phyloP scores from a whole-genome alignment of 208 protist genomes.

The Leptomonas pyrrhocoris region DNA sequence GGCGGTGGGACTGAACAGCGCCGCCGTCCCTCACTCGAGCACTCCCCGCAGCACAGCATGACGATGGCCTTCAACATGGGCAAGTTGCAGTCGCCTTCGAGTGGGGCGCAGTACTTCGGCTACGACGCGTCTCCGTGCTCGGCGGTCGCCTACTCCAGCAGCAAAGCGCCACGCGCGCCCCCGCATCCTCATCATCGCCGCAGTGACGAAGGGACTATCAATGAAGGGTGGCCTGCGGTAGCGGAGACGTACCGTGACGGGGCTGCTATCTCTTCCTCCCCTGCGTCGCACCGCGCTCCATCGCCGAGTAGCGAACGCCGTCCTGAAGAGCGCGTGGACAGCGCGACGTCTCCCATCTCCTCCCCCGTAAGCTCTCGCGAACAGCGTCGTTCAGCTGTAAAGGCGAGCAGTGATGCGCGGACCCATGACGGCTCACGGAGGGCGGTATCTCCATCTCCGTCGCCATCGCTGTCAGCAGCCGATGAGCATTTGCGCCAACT shows the following conservation, averaged over 20 bases:
- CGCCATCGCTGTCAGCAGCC: no score
- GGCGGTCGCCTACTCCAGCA: constrained; percentile 23
- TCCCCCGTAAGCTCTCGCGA: background rate
- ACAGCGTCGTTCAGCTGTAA: background rate
- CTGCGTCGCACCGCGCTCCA: background rate
- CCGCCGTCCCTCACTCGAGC: background rate
- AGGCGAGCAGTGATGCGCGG: background rate
- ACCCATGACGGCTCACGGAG: no score
- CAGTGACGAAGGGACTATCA: no score
- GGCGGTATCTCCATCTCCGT: no score
- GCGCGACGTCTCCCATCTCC: background rate
- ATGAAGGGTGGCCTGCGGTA: background rate
- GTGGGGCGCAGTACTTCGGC: constrained; percentile 4
- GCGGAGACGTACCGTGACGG: background rate
- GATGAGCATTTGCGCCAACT: no score
- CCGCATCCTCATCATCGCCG: background rate
- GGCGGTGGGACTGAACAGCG: background rate
- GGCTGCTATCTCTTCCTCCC: background rate
- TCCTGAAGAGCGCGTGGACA: constrained; percentile 7
- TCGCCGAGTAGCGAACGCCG: background rate
- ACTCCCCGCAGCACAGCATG: background rate
- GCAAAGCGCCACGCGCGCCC: constrained; percentile 19
- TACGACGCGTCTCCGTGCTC: constrained; percentile 32
- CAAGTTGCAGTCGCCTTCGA: constrained; percentile 1
- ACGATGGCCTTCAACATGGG: background rate